These are phyloP conservation scores for Physocladia obscura DNA, from an alignment of 192 early-diverging fungal species.

Conservation along the genomic window DNA sequence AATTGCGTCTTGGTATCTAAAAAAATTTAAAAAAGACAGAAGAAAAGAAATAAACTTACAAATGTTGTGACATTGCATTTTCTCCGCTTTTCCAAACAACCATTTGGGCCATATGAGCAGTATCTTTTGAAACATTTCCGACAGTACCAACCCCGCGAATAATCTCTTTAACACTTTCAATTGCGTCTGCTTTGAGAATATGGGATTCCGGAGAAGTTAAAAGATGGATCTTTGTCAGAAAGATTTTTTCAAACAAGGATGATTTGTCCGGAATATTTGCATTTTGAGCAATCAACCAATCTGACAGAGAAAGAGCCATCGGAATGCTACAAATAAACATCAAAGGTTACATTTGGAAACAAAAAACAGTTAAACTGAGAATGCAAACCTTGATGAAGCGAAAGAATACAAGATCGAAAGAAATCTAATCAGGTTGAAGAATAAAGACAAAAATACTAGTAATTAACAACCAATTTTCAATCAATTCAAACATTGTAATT, in stretches of 20 bases:
- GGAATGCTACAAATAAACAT: no score
- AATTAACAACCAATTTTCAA: no score
- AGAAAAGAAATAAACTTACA: not conserved
- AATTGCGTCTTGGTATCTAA: conserved; percentile 19
- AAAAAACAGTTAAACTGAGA: not conserved
- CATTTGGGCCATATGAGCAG: conserved; percentile 7
- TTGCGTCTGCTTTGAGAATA: not conserved
- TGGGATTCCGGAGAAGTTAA: not conserved
- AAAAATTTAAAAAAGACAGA: not conserved
- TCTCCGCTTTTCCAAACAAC: conserved; percentile 22
- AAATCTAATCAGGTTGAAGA: no score
- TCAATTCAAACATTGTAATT: not conserved
- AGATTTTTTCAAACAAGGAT: conserved; percentile 6
- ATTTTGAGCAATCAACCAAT: conserved; percentile 8
- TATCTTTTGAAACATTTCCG: conserved; percentile 3
- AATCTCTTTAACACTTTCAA: not conserved
- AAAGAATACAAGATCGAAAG: conserved; percentile 13
- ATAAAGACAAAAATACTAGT: no score
- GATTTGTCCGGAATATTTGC: conserved; percentile 13
- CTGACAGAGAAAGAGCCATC: conserved; percentile 1
- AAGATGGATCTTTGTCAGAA: conserved; percentile 19
- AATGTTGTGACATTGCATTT: conserved; percentile 12
- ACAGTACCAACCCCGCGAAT: not conserved
- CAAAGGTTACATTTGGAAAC: not conserved
- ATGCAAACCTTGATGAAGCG: not conserved